phyloP scores from a whole-genome alignment of 305 asterid genomes.

The Fraxinus greggii region DNA sequence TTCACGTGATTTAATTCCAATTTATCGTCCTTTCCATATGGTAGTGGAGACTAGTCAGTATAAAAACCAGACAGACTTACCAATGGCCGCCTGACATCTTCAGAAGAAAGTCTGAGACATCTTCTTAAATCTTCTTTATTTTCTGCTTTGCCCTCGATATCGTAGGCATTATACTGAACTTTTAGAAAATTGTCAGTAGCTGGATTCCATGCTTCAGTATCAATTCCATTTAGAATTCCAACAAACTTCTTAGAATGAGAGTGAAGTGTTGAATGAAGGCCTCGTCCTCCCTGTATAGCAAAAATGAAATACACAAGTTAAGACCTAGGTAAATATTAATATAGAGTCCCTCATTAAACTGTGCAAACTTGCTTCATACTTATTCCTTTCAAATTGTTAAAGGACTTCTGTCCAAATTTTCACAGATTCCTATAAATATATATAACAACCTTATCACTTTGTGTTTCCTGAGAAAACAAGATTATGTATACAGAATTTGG shows the following conservation, averaged over 20 bases:
- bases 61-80: conserved; percentile 38
- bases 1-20: not conserved
- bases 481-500: not conserved
- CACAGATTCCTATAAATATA: not conserved
- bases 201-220: conserved; percentile 94
- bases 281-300: conserved; percentile 77
- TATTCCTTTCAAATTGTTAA: not conserved
- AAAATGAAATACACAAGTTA: conserved; percentile 8
- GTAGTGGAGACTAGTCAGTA: not conserved
- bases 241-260: conserved; percentile 78
- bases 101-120: conserved; percentile 61
- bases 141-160: conserved; percentile 71
- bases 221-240: conserved; percentile 94
- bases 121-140: conserved; percentile 83
- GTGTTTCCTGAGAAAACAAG: not conserved
- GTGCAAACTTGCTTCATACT: not conserved
- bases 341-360: not conserved
- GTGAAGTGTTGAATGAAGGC: conserved; percentile 72
- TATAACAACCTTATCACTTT: not conserved
- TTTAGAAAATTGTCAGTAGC: conserved; percentile 72
- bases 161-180: conserved; percentile 71
- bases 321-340: not conserved
- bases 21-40: not conserved
- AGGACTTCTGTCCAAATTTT: not conserved
- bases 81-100: conserved; percentile 62